Percentiles rank a stretch among this genome's conserved stretches.
Conservation (phyloP, 495 filamentous ascomycete species). For the Aspergillus mulundensis region DNA sequence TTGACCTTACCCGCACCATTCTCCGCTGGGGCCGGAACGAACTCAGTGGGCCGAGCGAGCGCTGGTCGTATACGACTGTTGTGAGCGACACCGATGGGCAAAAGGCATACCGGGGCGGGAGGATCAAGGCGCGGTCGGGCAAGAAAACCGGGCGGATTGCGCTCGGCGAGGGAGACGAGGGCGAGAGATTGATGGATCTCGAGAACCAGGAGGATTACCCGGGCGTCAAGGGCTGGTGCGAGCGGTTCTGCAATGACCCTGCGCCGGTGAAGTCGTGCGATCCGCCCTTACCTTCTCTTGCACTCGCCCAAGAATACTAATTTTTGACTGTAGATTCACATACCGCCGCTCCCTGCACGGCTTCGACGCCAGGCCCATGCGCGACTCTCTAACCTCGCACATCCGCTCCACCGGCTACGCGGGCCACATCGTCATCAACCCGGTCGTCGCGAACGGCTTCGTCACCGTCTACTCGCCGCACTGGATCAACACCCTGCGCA, state of each 20-base stretch:
- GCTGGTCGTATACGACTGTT: slow-evolving; percentile 22
- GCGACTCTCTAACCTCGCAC: slow-evolving; percentile 32
- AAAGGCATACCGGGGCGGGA: slow-evolving; percentile 31
- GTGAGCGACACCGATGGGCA: slow-evolving; percentile 24
- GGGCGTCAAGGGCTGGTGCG: slow-evolving; percentile 34
- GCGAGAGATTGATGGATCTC: slow-evolving; percentile 10
- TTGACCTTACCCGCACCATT: slow-evolving; percentile 29
- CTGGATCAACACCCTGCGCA: slow-evolving; percentile 41
- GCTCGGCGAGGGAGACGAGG: slow-evolving; percentile 10
- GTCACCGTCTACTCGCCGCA: slow-evolving; percentile 45
- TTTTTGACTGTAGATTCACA: slow-evolving; percentile 29
- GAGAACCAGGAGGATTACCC: slow-evolving; percentile 11
- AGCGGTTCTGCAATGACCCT: slow-evolving; percentile 37
- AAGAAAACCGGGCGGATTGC: slow-evolving; percentile 14
- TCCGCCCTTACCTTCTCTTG: too few relatives aligned
- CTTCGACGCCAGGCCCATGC: slow-evolving; percentile 30
- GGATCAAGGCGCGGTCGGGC: slow-evolving; percentile 12
- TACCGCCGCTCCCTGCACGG: slow-evolving; percentile 33
- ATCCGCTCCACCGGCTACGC: slow-evolving; percentile 42
- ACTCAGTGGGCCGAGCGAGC: background rate
- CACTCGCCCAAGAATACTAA: too few relatives aligned
- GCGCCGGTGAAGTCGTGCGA: slow-evolving; percentile 40
- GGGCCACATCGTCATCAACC: slow-evolving; percentile 27
- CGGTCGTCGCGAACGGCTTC: slow-evolving; percentile 22
- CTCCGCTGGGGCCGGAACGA: slow-evolving; percentile 2